Evolutionary conservation across 129 eudicot genomes (phyloP), one percentile per base, ranked within the genome.

Genomic region (Gnaphalium uliginosum): DNA sequence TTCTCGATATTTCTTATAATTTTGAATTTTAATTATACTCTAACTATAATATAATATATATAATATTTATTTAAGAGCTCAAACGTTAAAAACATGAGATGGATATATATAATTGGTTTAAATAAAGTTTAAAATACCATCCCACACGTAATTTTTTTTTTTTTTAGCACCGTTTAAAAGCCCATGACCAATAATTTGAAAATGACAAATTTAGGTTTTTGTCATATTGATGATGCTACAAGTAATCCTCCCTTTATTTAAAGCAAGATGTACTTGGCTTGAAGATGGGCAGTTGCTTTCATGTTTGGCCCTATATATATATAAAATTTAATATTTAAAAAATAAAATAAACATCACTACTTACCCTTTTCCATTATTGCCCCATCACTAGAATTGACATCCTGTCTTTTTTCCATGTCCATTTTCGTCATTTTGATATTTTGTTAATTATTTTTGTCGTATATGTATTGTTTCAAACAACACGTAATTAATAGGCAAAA

Each of bases 221-320:
- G 82, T 78, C 82, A 71, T 56, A 39, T 76, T 66, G 68, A 53
- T 76, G 68, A 56, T 67, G 81, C 74, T 67, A 67, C 81, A 78
- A 70, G 76, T 71, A 71, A 62, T 69, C 70, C 60, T 21, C 41
- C 71, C 76, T 78, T 69, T 78, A 27, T 78, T 78, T 61, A 78
- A 78, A 78, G 82, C 82, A 61, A 71, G 21, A 71, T 50, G 82
- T 79, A 76, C 81, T 79, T 79, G 50, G 32, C 72, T 67, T 76
- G 82, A 79, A 72, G 82, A 79, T 79, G 78, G 82, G 67, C 66
- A 72, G 82, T 79, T 50, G 82, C 59, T 79, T 61, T 79, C 82
- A 71, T 79, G 73, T 33, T 79, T 79, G 82, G 82, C 77, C 72
- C 78, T 69, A n/a, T 62, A 18, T 61, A 74, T 54, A 64, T 15